phyloP scores from a whole-genome alignment of 2,329 filamentous ascomycete species.

The Biscogniauxia mediterranea region DNA sequence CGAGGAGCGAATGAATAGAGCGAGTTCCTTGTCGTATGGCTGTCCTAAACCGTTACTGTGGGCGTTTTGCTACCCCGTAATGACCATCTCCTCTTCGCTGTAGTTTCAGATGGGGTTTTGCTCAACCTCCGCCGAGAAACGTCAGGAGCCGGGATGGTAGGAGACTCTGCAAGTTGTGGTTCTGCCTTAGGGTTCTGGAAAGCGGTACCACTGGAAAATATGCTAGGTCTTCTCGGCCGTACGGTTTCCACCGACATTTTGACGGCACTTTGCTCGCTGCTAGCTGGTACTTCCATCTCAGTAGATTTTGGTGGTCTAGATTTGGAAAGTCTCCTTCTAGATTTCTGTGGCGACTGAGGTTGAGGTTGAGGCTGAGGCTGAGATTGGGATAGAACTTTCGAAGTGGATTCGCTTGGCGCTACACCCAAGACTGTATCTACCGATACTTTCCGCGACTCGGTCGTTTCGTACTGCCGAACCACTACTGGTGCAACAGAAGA shows the following conservation, averaged over 20 bases:
- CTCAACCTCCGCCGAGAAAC: neutral
- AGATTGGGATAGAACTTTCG: neutral
- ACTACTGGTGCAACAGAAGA: neutral
- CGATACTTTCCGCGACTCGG: neutral
- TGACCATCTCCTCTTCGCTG: neutral
- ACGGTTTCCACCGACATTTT: conserved; percentile 11
- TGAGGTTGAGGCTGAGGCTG: neutral
- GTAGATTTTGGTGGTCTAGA: conserved; percentile 7
- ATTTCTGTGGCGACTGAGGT: conserved; percentile 7
- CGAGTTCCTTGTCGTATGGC: neutral
- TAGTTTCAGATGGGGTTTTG: neutral
- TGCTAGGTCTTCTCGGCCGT: conserved; percentile 7
- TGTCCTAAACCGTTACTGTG: neutral
- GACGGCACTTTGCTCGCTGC: neutral
- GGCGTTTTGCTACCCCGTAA: neutral
- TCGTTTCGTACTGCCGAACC: conserved; percentile 4
- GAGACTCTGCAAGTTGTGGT: neutral
- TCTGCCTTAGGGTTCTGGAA: neutral
- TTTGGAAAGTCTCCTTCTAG: conserved; percentile 25
- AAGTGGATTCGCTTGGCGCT: neutral
- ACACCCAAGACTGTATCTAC: neutral
- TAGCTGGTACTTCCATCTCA: conserved; percentile 10
- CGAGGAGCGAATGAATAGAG: neutral
- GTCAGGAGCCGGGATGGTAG: neutral
- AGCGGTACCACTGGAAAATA: neutral